Evolutionary conservation across 2,329 filamentous ascomycete genomes (phyloP).

Genomic region (Botrytis elliptica): DNA sequence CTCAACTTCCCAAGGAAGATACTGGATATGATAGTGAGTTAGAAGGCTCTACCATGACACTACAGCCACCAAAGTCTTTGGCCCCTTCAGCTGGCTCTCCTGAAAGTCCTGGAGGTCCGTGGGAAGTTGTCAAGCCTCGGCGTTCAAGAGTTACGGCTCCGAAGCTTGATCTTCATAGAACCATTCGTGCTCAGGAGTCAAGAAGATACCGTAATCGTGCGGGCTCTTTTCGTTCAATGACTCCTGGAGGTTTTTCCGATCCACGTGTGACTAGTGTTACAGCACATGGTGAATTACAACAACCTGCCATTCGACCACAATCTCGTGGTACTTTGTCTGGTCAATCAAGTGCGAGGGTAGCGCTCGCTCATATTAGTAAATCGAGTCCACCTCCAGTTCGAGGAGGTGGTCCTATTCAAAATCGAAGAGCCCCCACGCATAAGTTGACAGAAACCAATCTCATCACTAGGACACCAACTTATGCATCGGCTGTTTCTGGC

Average conservation of each 20-base stretch:
- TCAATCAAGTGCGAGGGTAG: slow-evolving; percentile 44
- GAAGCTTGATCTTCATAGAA: slow-evolving; percentile 43
- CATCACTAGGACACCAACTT: slow-evolving; percentile 36
- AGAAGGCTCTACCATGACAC: slow-evolving; percentile 32
- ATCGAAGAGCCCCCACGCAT: slow-evolving; percentile 28
- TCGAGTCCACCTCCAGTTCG: slow-evolving; percentile 40
- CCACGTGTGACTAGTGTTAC: slow-evolving; percentile 33
- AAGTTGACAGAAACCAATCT: slow-evolving; percentile 29
- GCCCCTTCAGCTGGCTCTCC: slow-evolving; percentile 1
- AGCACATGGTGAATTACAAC: slow-evolving; percentile 32
- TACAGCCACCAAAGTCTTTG: slow-evolving; percentile 10
- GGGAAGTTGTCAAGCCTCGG: slow-evolving; percentile 30
- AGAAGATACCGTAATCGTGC: slow-evolving; percentile 47
- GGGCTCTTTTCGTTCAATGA: slow-evolving; percentile 47
- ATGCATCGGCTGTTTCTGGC: slow-evolving; percentile 34
- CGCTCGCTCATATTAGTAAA: slow-evolving; percentile 46
- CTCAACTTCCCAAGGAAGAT: slow-evolving; percentile 29
- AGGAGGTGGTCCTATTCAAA: slow-evolving; percentile 36
- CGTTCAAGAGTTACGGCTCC: slow-evolving; percentile 27
- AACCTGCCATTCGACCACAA: slow-evolving; percentile 25
- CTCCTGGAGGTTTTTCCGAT: slow-evolving; percentile 30
- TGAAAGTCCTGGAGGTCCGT: slow-evolving; percentile 29
- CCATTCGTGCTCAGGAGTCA: slow-evolving; percentile 43
- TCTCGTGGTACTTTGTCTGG: slow-evolving; percentile 35
- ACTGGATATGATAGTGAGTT: slow-evolving; percentile 36